A percentile compares a stretch with the other conserved stretches of the same genome.
Evolutionary conservation across 352 stramenopile genomes (phyloP).

Genomic region (Phytopythium montanum): DNA sequence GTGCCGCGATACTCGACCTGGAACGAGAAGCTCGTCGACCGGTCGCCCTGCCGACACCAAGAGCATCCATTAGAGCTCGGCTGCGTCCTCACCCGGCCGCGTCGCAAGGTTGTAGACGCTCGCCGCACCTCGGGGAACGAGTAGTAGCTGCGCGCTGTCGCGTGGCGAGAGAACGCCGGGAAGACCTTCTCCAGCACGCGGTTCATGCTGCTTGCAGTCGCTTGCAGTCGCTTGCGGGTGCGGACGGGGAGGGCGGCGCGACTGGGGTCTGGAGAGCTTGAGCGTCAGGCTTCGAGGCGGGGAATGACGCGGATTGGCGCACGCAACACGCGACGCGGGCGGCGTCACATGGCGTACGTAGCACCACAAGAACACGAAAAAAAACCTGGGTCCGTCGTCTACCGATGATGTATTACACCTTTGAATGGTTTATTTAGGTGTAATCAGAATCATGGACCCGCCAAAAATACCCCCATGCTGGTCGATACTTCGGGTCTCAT

Average conservation of each 20-base stretch:
- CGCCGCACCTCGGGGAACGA: constrained; percentile 49
- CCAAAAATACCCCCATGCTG: too few species aligned
- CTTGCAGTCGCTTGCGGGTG: constrained; percentile 3
- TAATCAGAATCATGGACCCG: too few species aligned
- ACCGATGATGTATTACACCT: too few species aligned
- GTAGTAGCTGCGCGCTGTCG: constrained; percentile 43
- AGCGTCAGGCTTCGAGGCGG: not conserved
- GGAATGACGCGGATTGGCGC: not conserved
- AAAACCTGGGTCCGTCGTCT: too few species aligned
- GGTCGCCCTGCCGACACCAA: constrained; percentile 26
- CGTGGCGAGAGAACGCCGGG: constrained; percentile 46
- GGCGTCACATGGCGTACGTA: not conserved
- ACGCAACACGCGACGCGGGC: not conserved
- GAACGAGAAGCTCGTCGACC: constrained; percentile 46
- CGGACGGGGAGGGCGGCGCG: not conserved
- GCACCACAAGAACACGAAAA: not conserved
- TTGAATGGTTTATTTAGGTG: too few species aligned
- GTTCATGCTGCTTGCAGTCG: constrained; percentile 41
- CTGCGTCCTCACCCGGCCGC: not conserved
- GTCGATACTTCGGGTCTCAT: too few species aligned
- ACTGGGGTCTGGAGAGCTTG: not conserved
- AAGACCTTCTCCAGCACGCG: constrained; percentile 69
- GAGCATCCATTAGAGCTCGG: not conserved
- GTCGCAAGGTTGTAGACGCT: not conserved
- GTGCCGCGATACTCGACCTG: constrained; percentile 38